Evolutionary conservation across 768 basidiomycete genomes (phyloP), one percentile per base, ranked within the genome.

Genomic region (Candolleomyces efflorescens): DNA sequence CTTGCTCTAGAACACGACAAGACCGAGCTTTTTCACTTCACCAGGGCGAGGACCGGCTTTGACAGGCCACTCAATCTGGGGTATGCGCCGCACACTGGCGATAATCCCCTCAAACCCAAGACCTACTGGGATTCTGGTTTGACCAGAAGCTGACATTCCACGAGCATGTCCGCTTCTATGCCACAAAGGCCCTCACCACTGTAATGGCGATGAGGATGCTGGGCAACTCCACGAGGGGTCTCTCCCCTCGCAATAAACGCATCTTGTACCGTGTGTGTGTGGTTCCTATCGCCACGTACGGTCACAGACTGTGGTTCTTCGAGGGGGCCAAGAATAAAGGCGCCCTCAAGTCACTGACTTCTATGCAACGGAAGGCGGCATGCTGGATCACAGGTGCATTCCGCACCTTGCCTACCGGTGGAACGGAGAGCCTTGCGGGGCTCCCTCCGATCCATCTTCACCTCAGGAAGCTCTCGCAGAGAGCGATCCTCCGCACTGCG

Each of bases 1-100:
- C 69, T 59, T 49, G 69, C 23, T 60, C 70, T 0, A 43, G 27
- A 45, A 69, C 72, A 22, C 73, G 73, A 27, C 9, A 27, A 27
- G 27, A 27, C 27, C 27, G 27, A 27, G 9, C 27, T 43, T 3
- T 43, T 43, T 18, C 41, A 43, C 18, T 43, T 43, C 41, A 15
- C 41, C 5, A 27, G 27, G 27, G 27, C 27, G 27, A 27, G 27
- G 27, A 27, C 27, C 27, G 27, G 27, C 9, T 27, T 27, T 27
- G 27, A 27, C 27, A 3, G 27, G 27, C 27, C 27, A 3, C 27
- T 27, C 4, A 9, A 27, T 9, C 27, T 27, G 4, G 27, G 27
- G 27, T 27, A 27, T 27, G 27, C 27, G 27, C 27, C 27, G 4
- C 9, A 27, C 27, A 27, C 27, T 3, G 27, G 32, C 4, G 52